These are phyloP conservation scores for Colletotrichum trifolii DNA, from an alignment of 2,329 filamentous ascomycete genomes.

Conservation along the genomic window DNA sequence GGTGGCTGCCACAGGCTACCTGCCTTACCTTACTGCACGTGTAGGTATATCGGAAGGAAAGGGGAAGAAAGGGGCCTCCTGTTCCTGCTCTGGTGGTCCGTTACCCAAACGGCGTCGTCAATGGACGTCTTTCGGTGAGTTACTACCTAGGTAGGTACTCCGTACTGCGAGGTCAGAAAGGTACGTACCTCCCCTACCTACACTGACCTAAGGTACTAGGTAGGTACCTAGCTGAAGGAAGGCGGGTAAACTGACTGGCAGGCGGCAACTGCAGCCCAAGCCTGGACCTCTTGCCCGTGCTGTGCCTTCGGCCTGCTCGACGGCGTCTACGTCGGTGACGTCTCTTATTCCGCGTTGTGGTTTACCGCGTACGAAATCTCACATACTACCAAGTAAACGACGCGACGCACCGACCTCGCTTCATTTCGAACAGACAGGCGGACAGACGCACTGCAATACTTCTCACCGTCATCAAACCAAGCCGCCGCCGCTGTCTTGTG, in stretches of 20 bases:
- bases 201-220: background rate
- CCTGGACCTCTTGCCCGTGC: background rate
- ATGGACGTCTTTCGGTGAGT: too few relatives aligned
- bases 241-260: constrained; percentile 7
- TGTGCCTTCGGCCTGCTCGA: background rate
- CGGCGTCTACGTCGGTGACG: background rate
- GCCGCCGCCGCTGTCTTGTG: constrained; percentile 29
- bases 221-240: constrained; percentile 2
- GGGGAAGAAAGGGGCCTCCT: too few relatives aligned
- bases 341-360: background rate
- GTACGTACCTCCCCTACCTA: constrained; percentile 1
- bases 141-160: too few relatives aligned
- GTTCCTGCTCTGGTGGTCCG: too few relatives aligned
- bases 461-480: constrained; percentile 30
- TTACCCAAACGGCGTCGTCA: too few relatives aligned
- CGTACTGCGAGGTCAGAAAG: background rate
- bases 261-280: constrained; percentile 1
- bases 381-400: background rate
- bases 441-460: constrained; percentile 13
- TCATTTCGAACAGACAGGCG: constrained; percentile 20
- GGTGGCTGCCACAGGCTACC: too few relatives aligned
- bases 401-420: constrained; percentile 30
- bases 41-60: too few relatives aligned
- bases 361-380: background rate
- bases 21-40: too few relatives aligned